These are phyloP conservation scores for Naganishia vishniacii DNA, from an alignment of 768 basidiomycete genomes.

Conservation along the genomic window DNA sequence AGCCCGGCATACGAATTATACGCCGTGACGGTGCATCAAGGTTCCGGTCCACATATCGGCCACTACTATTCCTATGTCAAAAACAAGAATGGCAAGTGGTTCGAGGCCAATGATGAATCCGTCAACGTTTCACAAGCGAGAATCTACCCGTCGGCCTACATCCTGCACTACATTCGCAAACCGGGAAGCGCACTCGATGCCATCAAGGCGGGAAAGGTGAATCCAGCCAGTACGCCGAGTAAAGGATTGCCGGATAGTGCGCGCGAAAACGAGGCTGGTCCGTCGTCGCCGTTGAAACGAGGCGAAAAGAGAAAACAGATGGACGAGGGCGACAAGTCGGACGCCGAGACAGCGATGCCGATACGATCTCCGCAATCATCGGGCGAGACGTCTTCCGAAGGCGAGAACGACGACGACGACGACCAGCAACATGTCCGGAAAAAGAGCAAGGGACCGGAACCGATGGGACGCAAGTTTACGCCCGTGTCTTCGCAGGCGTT, in stretches of 20 bases:
- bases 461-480: background rate
- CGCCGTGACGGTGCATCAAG: constrained; percentile 88
- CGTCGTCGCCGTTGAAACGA: background rate
- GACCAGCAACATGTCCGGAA: background rate
- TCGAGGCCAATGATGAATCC: constrained; percentile 85
- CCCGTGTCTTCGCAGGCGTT: constrained; percentile 1
- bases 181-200: constrained; percentile 15
- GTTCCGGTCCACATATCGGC: constrained; percentile 85
- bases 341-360: background rate
- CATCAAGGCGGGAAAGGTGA: constrained; percentile 15
- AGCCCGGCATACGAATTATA: constrained; percentile 74
- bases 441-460: constrained; percentile 9
- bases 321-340: background rate
- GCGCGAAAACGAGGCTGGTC: background rate
- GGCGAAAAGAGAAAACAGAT: constrained; percentile 13
- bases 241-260: background rate
- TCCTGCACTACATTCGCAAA: constrained; percentile 76
- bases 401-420: background rate
- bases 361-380: background rate
- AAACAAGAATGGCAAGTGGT: constrained; percentile 66
- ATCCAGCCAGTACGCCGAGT: background rate
- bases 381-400: background rate
- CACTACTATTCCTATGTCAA: constrained; percentile 89
- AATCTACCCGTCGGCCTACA: constrained; percentile 70
- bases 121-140: constrained; percentile 53